Base-by-base conservation (phyloP, 2,329 filamentous ascomycete species). In the Beauveria brongniartii region DNA sequence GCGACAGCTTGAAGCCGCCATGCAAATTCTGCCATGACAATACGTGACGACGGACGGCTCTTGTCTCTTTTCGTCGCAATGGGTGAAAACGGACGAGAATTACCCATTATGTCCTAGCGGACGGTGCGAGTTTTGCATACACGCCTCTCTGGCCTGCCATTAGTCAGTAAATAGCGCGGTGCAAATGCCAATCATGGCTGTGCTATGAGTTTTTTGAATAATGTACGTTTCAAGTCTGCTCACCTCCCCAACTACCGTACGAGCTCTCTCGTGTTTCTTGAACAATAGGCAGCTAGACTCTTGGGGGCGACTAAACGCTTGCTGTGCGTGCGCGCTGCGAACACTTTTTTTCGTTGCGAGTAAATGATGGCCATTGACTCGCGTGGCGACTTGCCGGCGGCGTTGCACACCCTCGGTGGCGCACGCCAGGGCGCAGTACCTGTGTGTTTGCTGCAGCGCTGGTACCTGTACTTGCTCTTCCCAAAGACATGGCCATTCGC, bases 51-150 rank as follows among this genome's bases (percentile, higher is more conserved):
- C 34, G 34, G 14, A 12, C 34, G 41, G 18, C 9, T 10, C 14
- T 48, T n/a, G 24, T 22, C 40, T 26, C 7, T 41, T 55, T 20
- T 55, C 30, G 24, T 5, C 22, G 7, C 28, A 24, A 47, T 20
- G 26, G 18, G 57, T 41, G 57, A 41, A 60, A 46, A 43, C 58
- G 58, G 51, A 61, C 22, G 47, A 55, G 51, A 48, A 41, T 48
- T 61, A 26, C 58, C 58, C 10, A 30, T 55, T 48, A n/a, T 18
- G 58, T 40, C n/a, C 51, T 61, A 61, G 58, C 28, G 58, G 41
- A 3, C 7, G 50, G 58, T 55, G 51, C 44, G 50, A 61, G 50
- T 48, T 61, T 55, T 7, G 16, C 12, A 28, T n/a, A 22, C 43
- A 57, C 44, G 30, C 55, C 43, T 48, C 37, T 40, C 34, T n/a